phyloP scores from a whole-genome alignment of 305 asterid species.

The Fraxinus paxiana region DNA sequence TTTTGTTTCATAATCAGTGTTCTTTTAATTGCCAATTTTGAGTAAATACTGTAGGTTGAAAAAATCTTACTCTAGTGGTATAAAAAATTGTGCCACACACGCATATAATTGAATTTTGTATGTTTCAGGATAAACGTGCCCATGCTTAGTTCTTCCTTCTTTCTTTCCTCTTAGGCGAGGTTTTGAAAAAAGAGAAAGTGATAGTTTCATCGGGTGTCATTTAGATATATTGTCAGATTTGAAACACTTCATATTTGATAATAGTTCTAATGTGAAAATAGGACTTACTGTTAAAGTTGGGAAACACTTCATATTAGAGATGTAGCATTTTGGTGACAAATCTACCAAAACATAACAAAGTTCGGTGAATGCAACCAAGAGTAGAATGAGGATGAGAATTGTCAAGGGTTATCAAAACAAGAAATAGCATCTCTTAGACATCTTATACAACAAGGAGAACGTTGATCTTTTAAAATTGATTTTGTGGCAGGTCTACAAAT shows the following conservation, averaged over 20 bases:
- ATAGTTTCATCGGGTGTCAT: neutral
- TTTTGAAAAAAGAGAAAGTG: neutral
- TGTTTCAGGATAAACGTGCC: neutral
- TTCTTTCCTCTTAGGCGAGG: neutral
- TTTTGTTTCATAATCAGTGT: neutral
- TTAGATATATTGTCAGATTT: neutral
- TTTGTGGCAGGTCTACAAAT: conserved; percentile 61
- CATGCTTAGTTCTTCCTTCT: neutral
- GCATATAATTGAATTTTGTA: neutral
- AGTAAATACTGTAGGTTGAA: neutral
- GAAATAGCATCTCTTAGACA: neutral
- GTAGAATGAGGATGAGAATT: neutral
- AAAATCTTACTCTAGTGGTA: neutral
- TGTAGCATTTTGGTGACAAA: neutral
- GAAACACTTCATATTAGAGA: neutral
- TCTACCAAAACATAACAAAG: neutral
- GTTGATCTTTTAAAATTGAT: neutral
- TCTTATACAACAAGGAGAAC: neutral
- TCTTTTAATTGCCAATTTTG: neutral
- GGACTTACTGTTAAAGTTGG: neutral
- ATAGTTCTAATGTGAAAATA: neutral
- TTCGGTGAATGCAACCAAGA: neutral
- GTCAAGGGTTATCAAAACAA: neutral
- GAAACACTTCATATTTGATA: neutral
- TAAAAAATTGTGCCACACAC: neutral